A percentile compares a stretch with the other conserved stretches of the same genome.
phyloP scores from a whole-genome alignment of 164 flowering plant genomes.

The Piper betle region DNA sequence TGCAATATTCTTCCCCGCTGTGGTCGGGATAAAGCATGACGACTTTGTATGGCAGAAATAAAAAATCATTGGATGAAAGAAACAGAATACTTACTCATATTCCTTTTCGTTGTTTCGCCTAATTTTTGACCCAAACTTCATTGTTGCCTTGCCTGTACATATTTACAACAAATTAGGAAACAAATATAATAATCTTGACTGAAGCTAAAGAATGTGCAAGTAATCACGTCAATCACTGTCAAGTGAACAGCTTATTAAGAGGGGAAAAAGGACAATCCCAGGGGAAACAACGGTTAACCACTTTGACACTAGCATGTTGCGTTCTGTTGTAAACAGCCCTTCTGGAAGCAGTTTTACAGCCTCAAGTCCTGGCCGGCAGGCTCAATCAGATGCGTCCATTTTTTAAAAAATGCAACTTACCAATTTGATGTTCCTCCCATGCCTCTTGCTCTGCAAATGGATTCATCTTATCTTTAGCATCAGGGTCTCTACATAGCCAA shows the following conservation, averaged over 20 bases:
- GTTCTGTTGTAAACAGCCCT: too few species aligned
- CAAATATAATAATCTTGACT: neutral
- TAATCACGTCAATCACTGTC: neutral
- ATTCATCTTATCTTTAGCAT: constrained; percentile 76
- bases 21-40: too few species aligned
- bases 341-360: too few species aligned
- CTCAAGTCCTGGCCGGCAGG: too few species aligned
- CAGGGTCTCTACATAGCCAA: constrained; percentile 36
- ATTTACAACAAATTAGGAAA: constrained; percentile 1
- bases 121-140: constrained; percentile 76
- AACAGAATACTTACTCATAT: constrained; percentile 49
- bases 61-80: neutral
- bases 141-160: constrained; percentile 69
- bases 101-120: constrained; percentile 51
- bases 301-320: too few species aligned
- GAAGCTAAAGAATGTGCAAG: neutral
- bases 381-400: too few species aligned
- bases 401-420: constrained; percentile 22
- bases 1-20: neutral
- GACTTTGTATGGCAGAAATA: too few species aligned
- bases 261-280: neutral
- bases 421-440: constrained; percentile 98
- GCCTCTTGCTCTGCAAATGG: constrained; percentile 99
- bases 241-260: neutral
- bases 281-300: too few species aligned